A percentile compares a stretch with the other conserved stretches of the same genome.
These are phyloP conservation scores for Mycena pura DNA, from an alignment of 768 basidiomycete genomes.

Conservation along the genomic window DNA sequence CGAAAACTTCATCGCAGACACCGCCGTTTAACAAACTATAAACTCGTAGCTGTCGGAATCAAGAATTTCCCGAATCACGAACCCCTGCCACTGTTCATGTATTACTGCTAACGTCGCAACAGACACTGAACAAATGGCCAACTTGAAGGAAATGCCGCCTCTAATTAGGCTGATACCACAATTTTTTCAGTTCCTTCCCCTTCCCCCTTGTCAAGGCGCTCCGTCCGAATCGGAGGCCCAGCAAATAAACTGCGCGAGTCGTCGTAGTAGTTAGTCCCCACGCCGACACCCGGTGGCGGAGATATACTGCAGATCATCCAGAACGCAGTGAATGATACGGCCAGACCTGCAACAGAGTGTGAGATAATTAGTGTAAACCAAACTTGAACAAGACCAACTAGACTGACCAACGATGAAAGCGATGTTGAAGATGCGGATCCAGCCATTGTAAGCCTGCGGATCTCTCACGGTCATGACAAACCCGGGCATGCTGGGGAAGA, in stretches of 20 bases:
- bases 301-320: slow-evolving; percentile 20
- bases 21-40: slow-evolving; percentile 2
- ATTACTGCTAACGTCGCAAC: slow-evolving; percentile 10
- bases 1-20: slow-evolving; percentile 1
- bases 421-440: slow-evolving; percentile 27
- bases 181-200: slow-evolving; percentile 11
- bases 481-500: slow-evolving; percentile 26
- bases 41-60: slow-evolving; percentile 9
- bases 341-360: slow-evolving; percentile 12
- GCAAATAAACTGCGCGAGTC: slow-evolving; percentile 10
- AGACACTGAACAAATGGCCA: slow-evolving; percentile 12
- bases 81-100: slow-evolving; percentile 10
- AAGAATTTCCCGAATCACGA: slow-evolving; percentile 1
- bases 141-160: slow-evolving; percentile 11
- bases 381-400: slow-evolving; percentile 16
- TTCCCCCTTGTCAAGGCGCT: slow-evolving; percentile 3
- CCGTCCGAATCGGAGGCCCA: slow-evolving; percentile 10
- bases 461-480: slow-evolving; percentile 25
- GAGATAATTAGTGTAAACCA: slow-evolving; percentile 11
- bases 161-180: slow-evolving; percentile 3
- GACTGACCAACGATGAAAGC: slow-evolving; percentile 25
- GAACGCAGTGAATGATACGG: slow-evolving; percentile 23
- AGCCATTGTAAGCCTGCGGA: slow-evolving; percentile 20
- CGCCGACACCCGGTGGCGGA: slow-evolving; percentile 21
- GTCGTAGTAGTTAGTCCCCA: slow-evolving; percentile 20